These are phyloP conservation scores for Suillus tomentosus DNA, from an alignment of 768 basidiomycete species.

Conservation along the genomic window DNA sequence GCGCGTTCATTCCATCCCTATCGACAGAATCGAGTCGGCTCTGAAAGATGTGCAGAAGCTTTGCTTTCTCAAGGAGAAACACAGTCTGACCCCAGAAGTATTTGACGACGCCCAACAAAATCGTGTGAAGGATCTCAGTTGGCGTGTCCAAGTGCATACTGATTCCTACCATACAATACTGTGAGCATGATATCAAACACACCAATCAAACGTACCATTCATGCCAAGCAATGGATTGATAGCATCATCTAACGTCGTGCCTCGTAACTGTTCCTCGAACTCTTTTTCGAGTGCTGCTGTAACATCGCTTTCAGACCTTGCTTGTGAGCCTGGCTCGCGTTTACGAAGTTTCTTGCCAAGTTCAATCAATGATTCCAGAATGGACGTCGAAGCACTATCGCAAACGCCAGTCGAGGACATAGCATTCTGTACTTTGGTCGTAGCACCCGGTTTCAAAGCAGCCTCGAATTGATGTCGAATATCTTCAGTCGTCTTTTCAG, in stretches of 20 bases:
- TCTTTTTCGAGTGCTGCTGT: conserved; percentile 4
- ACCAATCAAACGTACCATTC: conserved; percentile 2
- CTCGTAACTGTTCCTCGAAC: conserved; percentile 6
- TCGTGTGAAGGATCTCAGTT: conserved; percentile 32
- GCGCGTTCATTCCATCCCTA: conserved; percentile 24
- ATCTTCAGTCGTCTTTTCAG: conserved; percentile 22
- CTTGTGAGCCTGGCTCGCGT: not conserved
- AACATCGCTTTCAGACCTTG: not conserved
- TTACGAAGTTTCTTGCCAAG: conserved; percentile 12
- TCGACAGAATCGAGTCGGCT: conserved; percentile 25
- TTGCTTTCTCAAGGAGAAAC: conserved; percentile 21
- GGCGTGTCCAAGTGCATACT: conserved; percentile 35
- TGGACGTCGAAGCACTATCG: not conserved
- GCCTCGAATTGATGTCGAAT: conserved; percentile 8
- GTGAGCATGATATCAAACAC: conserved; percentile 12
- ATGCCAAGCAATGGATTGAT: conserved; percentile 13
- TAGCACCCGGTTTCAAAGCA: not conserved
- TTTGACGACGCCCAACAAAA: conserved; percentile 34
- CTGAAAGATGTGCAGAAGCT: conserved; percentile 23
- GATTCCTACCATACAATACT: conserved; percentile 21
- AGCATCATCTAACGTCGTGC: not conserved
- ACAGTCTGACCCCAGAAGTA: conserved; percentile 30
- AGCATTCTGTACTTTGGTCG: not conserved
- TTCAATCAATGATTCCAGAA: conserved; percentile 9
- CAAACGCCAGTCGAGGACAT: conserved; percentile 4